These are phyloP conservation scores for Xylariaceae sp. DNA, from an alignment of 2,329 filamentous ascomycete species.

Conservation along the genomic window DNA sequence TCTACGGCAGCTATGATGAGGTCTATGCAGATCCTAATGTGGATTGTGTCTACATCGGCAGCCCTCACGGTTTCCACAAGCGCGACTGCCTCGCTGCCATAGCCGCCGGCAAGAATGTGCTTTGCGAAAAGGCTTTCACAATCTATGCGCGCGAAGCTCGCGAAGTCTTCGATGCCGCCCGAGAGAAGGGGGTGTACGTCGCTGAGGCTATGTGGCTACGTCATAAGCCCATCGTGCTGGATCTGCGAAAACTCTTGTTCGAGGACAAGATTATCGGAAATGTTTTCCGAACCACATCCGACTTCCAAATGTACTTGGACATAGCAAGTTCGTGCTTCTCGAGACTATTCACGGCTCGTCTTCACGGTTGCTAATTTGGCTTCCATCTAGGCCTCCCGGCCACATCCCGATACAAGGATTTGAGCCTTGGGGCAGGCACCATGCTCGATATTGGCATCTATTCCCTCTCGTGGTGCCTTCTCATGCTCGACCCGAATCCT, in stretches of 20 bases:
- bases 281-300: conserved; percentile 36
- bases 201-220: conserved; percentile 47
- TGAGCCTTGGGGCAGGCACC: conserved; percentile 38
- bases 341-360: background rate
- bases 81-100: conserved; percentile 42
- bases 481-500: conserved; percentile 31
- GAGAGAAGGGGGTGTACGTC: conserved; percentile 38
- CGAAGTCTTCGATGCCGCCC: conserved; percentile 38
- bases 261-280: conserved; percentile 38
- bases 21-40: conserved; percentile 39
- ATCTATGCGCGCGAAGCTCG: conserved; percentile 37
- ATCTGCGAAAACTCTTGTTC: conserved; percentile 35
- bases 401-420: conserved; percentile 34
- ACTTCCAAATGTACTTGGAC: conserved; percentile 37
- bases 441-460: conserved; percentile 45
- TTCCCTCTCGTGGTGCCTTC: conserved; percentile 37
- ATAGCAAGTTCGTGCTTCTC: conserved; percentile 21
- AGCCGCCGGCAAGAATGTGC: conserved; percentile 38
- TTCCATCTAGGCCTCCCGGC: conserved; percentile 14
- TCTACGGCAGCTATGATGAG: conserved; percentile 39
- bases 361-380: background rate
- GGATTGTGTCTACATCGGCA: conserved; percentile 45
- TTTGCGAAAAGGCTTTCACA: conserved; percentile 45
- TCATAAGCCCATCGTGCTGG: conserved; percentile 36
- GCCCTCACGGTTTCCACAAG: conserved; percentile 42